A percentile compares a stretch with the other conserved stretches of the same genome.
phyloP scores from a whole-genome alignment of 2,329 filamentous ascomycete genomes.

The Phyllosticta citribraziliensis region DNA sequence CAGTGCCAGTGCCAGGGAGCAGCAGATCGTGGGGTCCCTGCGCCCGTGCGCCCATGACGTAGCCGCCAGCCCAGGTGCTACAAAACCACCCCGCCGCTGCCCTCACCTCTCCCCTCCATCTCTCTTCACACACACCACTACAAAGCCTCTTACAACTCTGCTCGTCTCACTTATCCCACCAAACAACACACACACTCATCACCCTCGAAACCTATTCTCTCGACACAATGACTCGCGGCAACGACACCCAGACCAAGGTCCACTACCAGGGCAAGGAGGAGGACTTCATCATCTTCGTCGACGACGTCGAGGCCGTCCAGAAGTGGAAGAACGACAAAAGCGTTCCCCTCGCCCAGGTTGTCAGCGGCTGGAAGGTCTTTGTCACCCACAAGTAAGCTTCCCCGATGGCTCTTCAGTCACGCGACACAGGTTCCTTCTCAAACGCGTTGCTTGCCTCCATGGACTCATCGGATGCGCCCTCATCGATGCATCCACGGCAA shows the following conservation, averaged over 20 bases:
- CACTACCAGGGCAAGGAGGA: conserved; percentile 71
- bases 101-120: conserved; percentile 1
- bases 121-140: conserved; percentile 2
- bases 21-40: neutral
- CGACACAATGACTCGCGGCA: conserved; percentile 27
- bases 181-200: neutral
- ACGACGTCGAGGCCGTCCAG: conserved; percentile 53
- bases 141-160: neutral
- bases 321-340: conserved; percentile 77
- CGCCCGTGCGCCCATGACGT: conserved; percentile 9
- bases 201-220: too few species aligned
- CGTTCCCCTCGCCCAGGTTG: conserved; percentile 72
- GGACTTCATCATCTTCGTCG: conserved; percentile 59
- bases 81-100: conserved; percentile 9
- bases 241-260: conserved; percentile 63
- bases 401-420: neutral
- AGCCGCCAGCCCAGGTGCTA: conserved; percentile 2
- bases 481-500: neutral
- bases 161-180: neutral
- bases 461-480: neutral
- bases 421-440: neutral
- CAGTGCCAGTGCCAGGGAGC: too few species aligned
- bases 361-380: conserved; percentile 84
- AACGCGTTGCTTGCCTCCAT: neutral
- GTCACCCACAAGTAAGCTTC: conserved; percentile 71